Conservation (phyloP, 768 basidiomycete genomes). For the Auricularia auricula-judae region DNA sequence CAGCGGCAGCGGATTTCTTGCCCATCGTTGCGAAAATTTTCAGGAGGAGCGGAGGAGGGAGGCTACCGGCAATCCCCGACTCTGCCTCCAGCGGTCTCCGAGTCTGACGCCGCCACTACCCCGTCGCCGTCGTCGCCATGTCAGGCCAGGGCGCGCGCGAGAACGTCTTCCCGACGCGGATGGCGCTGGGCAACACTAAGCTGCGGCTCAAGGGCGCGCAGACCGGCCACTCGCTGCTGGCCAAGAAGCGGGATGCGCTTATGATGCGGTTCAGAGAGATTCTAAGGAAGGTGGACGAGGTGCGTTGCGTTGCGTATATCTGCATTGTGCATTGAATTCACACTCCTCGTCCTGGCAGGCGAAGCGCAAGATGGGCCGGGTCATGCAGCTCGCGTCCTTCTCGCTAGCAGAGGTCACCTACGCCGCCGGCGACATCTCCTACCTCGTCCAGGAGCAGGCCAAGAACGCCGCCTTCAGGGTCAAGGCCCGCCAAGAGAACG, state of each 20-base stretch:
- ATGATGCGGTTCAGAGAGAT: constrained; percentile 92
- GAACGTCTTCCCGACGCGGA: constrained; percentile 43
- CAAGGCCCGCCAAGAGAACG: constrained; percentile 93
- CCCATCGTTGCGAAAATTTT: constrained; percentile 1
- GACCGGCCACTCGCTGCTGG: constrained; percentile 88
- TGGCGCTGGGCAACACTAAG: constrained; percentile 72
- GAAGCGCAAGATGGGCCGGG: constrained; percentile 96
- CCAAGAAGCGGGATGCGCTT: constrained; percentile 96
- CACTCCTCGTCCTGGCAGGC: constrained; percentile 40
- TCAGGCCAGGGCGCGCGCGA: constrained; percentile 85
- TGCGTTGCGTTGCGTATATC: constrained; percentile 22
- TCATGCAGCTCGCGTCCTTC: constrained; percentile 98
- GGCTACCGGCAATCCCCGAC: background rate
- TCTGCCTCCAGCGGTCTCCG: background rate
- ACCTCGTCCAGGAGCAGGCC: constrained; percentile 95
- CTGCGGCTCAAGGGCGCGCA: constrained; percentile 83
- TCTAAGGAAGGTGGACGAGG: constrained; percentile 95
- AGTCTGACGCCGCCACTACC: no score
- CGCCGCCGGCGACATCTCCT: constrained; percentile 92
- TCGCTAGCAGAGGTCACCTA: constrained; percentile 98
- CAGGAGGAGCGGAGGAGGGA: background rate
- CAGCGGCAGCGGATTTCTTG: constrained; percentile 1
- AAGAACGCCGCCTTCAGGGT: constrained; percentile 87
- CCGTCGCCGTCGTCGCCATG: constrained; percentile 34
- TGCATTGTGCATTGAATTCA: background rate